These are phyloP conservation scores for Vickermania ingenoplastis DNA, from an alignment of 208 protist genomes.

Conservation along the genomic window DNA sequence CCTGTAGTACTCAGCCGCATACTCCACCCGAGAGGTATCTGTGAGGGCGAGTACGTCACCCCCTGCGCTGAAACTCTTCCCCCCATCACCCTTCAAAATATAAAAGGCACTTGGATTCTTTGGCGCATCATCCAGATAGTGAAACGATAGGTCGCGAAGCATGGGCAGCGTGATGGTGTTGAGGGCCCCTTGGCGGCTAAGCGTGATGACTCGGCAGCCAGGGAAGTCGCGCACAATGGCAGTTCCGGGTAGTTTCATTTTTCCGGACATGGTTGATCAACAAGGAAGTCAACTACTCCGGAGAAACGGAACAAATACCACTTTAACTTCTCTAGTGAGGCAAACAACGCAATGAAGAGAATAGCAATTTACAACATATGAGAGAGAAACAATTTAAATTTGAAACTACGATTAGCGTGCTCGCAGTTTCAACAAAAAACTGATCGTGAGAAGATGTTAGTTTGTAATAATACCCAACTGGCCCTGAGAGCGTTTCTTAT, in stretches of 20 bases:
- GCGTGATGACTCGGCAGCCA: constrained; percentile 29
- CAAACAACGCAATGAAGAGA: too few species aligned
- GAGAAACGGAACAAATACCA: background rate
- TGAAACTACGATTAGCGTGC: constrained; percentile 4
- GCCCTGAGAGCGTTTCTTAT: too few species aligned
- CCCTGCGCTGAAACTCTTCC: constrained; percentile 61
- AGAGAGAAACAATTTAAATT: constrained; percentile 4
- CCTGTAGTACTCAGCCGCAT: constrained; percentile 38
- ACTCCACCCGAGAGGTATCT: background rate
- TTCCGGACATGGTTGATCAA: background rate
- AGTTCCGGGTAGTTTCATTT: constrained; percentile 5
- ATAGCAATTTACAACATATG: background rate
- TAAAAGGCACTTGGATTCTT: constrained; percentile 20
- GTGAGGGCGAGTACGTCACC: constrained; percentile 51
- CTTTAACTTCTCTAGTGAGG: too few species aligned
- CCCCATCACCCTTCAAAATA: constrained; percentile 28
- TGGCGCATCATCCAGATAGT: constrained; percentile 29
- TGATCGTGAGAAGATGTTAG: too few species aligned
- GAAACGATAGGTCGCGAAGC: constrained; percentile 25
- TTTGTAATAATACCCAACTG: too few species aligned
- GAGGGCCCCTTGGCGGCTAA: constrained; percentile 21
- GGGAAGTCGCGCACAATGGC: constrained; percentile 19
- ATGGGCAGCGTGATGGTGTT: constrained; percentile 42
- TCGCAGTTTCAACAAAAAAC: too few species aligned
- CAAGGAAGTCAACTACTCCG: background rate